Evolutionary conservation across 148 eudicot species (phyloP).

Genomic region (Nepenthes gracilis): DNA sequence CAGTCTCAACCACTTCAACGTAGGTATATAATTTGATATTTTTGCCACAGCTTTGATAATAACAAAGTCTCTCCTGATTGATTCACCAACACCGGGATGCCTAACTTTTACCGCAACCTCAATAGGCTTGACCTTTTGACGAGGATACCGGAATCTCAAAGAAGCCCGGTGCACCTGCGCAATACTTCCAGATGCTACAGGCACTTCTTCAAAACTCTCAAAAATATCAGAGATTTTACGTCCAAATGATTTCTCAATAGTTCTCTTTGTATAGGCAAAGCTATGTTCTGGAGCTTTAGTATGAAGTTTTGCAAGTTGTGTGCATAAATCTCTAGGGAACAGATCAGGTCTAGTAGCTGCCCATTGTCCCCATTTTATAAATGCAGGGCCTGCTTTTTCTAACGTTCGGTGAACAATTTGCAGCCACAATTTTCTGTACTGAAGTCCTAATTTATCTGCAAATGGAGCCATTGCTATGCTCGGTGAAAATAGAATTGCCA

Average conservation of each 20-base stretch:
- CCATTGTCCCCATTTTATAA: slow-evolving; percentile 99
- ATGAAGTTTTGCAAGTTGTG: slow-evolving; percentile 76
- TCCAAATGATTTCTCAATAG: slow-evolving; percentile 79
- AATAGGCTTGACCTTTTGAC: slow-evolving; percentile 55
- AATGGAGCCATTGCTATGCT: slow-evolving; percentile 82
- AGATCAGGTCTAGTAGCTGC: slow-evolving; percentile 98
- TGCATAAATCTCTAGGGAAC: slow-evolving; percentile 72
- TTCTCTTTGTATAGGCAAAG: slow-evolving; percentile 73
- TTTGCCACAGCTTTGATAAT: slow-evolving; percentile 67
- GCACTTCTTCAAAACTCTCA: slow-evolving; percentile 74
- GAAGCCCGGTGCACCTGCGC: slow-evolving; percentile 93
- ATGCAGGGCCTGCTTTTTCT: slow-evolving; percentile 92
- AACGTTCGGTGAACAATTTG: slow-evolving; percentile 65
- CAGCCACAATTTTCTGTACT: slow-evolving; percentile 68
- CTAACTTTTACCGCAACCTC: slow-evolving; percentile 89
- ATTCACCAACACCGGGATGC: slow-evolving; percentile 91
- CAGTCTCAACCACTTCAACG: slow-evolving; percentile 72
- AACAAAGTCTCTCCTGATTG: slow-evolving; percentile 76
- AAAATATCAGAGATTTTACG: slow-evolving; percentile 74
- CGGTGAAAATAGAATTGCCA: slow-evolving; percentile 74
- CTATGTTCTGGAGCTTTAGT: slow-evolving; percentile 93
- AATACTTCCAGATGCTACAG: slow-evolving; percentile 94
- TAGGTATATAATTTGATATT: slow-evolving; percentile 55
- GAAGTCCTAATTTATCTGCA: slow-evolving; percentile 60
- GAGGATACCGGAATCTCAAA: slow-evolving; percentile 45